These are phyloP conservation scores for Tirmania nivea DNA, from an alignment of 495 filamentous ascomycete species.

Conservation along the genomic window DNA sequence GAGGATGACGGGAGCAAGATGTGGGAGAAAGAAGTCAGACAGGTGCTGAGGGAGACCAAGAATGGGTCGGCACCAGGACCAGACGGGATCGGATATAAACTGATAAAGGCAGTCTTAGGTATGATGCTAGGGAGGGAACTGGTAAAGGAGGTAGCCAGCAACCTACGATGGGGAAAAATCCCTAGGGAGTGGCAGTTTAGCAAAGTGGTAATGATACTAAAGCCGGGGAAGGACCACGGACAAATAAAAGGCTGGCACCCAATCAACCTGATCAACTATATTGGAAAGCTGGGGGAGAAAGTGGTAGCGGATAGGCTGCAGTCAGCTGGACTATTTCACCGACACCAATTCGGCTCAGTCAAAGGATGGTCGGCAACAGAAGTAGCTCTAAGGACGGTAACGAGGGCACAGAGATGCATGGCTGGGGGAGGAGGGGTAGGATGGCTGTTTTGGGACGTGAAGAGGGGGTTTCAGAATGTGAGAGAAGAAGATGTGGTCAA, in stretches of 20 bases:
- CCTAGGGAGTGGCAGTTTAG: not conserved
- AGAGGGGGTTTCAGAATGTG: not conserved
- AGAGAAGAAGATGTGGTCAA: not conserved
- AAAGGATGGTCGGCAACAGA: too few species aligned
- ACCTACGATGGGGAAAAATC: not conserved
- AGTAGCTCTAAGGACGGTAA: not conserved
- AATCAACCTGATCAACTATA: not conserved
- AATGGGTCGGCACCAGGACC: not conserved
- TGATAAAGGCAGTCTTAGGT: not conserved
- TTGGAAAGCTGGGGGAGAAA: not conserved
- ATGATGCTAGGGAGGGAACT: not conserved
- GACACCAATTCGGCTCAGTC: not conserved
- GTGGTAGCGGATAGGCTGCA: not conserved
- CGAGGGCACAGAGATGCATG: not conserved
- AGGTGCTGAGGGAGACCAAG: not conserved
- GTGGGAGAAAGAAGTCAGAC: too few species aligned
- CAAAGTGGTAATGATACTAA: too few species aligned
- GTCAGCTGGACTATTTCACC: not conserved
- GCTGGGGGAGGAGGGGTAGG: not conserved
- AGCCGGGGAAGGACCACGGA: not conserved
- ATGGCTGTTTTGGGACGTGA: not conserved
- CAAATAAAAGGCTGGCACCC: not conserved
- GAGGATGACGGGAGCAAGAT: too few species aligned
- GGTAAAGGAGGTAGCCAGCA: not conserved
- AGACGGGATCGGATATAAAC: not conserved